Conservation (phyloP, 2,329 filamentous ascomycete genomes). For the Sporothrix protearum region DNA sequence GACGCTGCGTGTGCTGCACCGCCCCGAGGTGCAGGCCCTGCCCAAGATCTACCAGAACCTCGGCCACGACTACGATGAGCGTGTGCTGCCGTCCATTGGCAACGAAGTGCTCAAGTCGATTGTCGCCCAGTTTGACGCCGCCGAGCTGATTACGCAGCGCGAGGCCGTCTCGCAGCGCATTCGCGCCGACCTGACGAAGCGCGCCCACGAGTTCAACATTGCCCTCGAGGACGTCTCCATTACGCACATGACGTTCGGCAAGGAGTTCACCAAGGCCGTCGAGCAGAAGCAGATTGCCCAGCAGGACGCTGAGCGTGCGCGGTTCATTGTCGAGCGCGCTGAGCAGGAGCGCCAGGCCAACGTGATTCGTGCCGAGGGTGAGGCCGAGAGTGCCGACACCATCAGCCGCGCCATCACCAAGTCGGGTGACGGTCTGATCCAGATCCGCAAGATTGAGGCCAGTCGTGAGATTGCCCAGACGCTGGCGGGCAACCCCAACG, state of each 20-base stretch:
- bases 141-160: conserved; percentile 96
- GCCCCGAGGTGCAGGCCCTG: conserved; percentile 80
- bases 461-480: conserved; percentile 93
- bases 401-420: conserved; percentile 89
- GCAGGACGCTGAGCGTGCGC: conserved; percentile 93
- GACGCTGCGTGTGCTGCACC: conserved; percentile 95
- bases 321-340: conserved; percentile 97
- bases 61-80: conserved; percentile 93
- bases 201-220: conserved; percentile 97
- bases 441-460: conserved; percentile 96
- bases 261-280: conserved; percentile 97
- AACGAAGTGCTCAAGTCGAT: conserved; percentile 99
- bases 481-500: conserved; percentile 85
- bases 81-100: conserved; percentile 93
- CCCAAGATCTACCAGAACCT: conserved; percentile 83
- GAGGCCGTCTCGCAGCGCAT: conserved; percentile 96
- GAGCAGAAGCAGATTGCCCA: conserved; percentile 99
- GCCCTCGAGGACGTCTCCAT: conserved; percentile 98
- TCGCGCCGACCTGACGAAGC: conserved; percentile 84
- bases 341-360: conserved; percentile 99
- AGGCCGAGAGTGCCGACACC: conserved; percentile 93
- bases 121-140: conserved; percentile 97
- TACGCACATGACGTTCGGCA: conserved; percentile 99
- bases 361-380: conserved; percentile 96
- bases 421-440: conserved; percentile 85